phyloP scores from a whole-genome alignment of 2,329 filamentous ascomycete species.

The Sporothrix humicola region DNA sequence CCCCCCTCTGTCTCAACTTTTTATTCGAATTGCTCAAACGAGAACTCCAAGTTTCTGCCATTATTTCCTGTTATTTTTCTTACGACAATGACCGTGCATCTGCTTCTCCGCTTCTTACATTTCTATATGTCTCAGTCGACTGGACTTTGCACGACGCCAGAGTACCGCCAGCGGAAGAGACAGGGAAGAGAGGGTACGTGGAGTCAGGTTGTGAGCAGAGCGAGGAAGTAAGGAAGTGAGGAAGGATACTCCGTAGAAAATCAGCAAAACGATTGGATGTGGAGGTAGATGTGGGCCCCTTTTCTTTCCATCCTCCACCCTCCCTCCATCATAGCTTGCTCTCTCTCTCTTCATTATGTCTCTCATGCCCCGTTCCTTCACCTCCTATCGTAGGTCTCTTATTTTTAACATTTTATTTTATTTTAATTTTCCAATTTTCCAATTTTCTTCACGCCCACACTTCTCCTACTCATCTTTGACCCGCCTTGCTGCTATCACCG shows the following conservation, averaged over 20 bases:
- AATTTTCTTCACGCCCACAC: background rate
- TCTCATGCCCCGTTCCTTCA: background rate
- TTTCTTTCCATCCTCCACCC: background rate
- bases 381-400: background rate
- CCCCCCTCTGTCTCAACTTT: conserved; percentile 8
- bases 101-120: conserved; percentile 9
- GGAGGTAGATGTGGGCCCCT: background rate
- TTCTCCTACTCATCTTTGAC: too few species aligned
- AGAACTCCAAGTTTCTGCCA: too few species aligned
- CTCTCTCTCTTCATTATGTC: background rate
- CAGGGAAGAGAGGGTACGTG: background rate
- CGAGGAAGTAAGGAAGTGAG: background rate
- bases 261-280: conserved; percentile 1
- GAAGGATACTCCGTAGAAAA: background rate
- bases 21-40: too few species aligned
- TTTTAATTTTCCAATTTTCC: background rate
- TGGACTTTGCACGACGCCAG: conserved; percentile 24
- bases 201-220: too few species aligned
- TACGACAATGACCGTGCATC: background rate
- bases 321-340: background rate
- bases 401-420: background rate
- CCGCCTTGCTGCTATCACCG: too few species aligned
- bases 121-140: conserved; percentile 26
- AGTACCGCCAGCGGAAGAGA: background rate
- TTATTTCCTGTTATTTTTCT: background rate